Evolutionary conservation across 768 basidiomycete species (phyloP), one percentile per base, ranked within the genome.

Genomic region (Tricholoma matsutake): DNA sequence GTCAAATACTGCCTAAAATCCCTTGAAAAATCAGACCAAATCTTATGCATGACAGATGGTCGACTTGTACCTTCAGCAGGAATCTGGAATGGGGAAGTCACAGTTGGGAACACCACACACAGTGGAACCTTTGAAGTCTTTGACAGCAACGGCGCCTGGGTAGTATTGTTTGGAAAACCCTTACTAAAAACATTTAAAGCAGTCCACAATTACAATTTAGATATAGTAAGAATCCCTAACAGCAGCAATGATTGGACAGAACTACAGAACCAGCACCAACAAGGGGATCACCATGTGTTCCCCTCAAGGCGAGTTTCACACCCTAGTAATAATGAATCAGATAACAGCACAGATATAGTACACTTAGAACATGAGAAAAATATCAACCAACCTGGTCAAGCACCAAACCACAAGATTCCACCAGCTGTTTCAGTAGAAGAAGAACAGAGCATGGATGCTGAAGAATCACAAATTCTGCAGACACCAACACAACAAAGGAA

Each of bases 111-210:
- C 1, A 20, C 45, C 18, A 32, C 13, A 18, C 28, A 45, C 25
- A 18, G 20, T 3, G 71, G 63, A 11, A 20, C 18, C 16, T 67
- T 70, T 31, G 68, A 70, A 47, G 64, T 72, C 7, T 70, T 72
- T 53, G 56, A 69, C 45, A 72, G 73, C 20, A 63, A 69, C 0
- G 68, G 68, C 0, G 66, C 65, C 18, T 74, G 70, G 71, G 52
- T 56, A 10, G 41, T 73, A n/a, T 56, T 74, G 0, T 66, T 75
- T n/a, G 72, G 74, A 18, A 75, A 75, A 61, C 72, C 70, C 1
- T 52, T 69, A 6, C 63, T 74, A 0, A 54, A 63, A 39, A 34
- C 22, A 16, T 70, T 74, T 51, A 8, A 59, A 9, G n/a, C n/a
- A n/a, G n/a, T n/a, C n/a, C n/a, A n/a, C n/a, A n/a, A n/a, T n/a